Percentiles rank a stretch among this genome's conserved stretches.
Evolutionary conservation across 345 rosid species (phyloP).

Genomic region (Camelina neglecta): DNA sequence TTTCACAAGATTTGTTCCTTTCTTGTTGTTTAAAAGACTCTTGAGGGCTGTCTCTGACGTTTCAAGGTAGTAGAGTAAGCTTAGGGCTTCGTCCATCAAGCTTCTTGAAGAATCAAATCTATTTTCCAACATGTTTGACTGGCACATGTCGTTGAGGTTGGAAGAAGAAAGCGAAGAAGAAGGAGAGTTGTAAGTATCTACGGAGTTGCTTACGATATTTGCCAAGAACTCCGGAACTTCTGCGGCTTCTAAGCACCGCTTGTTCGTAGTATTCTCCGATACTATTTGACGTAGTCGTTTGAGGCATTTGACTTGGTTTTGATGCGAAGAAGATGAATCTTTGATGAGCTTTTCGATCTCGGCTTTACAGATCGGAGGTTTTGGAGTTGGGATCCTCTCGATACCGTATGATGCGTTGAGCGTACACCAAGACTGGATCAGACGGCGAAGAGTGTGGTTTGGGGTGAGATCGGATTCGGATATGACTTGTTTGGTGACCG

Average conservation of each 20-base stretch:
- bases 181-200: slow-evolving; percentile 40
- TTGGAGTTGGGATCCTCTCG: slow-evolving; percentile 93
- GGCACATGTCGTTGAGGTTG: slow-evolving; percentile 37
- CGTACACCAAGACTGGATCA: slow-evolving; percentile 95
- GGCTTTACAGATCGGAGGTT: slow-evolving; percentile 61
- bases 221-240: slow-evolving; percentile 73
- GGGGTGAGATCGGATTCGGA: slow-evolving; percentile 74
- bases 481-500: slow-evolving; percentile 73
- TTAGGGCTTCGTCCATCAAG: slow-evolving; percentile 67
- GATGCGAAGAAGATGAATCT: slow-evolving; percentile 56
- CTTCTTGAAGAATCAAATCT: slow-evolving; percentile 45
- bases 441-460: slow-evolving; percentile 81
- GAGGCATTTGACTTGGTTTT: slow-evolving; percentile 59
- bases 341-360: slow-evolving; percentile 66
- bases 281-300: slow-evolving; percentile 60
- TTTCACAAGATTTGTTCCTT: slow-evolving; percentile 49
- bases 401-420: slow-evolving; percentile 82
- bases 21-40: slow-evolving; percentile 55
- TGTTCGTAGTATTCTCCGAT: slow-evolving; percentile 61
- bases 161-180: slow-evolving; percentile 41
- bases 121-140: slow-evolving; percentile 43
- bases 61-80: slow-evolving; percentile 64
- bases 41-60: slow-evolving; percentile 66
- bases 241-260: slow-evolving; percentile 72
- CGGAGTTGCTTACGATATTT: slow-evolving; percentile 42